Conservation (phyloP, 495 filamentous ascomycete species). For the Lichenothelia convexa region DNA sequence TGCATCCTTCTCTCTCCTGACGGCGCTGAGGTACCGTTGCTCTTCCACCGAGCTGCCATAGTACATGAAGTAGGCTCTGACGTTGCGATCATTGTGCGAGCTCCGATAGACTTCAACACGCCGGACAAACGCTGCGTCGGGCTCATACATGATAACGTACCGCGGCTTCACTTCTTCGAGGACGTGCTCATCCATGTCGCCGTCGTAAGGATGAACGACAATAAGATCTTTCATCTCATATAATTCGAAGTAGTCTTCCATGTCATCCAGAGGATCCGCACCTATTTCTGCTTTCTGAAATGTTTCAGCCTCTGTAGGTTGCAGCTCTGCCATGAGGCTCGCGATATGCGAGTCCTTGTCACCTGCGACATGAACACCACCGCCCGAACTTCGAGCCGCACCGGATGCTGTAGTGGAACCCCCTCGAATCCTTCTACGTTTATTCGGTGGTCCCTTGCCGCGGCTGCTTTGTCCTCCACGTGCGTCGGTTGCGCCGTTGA, state of each 20-base stretch:
- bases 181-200: slow-evolving; percentile 89
- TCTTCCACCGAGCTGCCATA: slow-evolving; percentile 92
- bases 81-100: slow-evolving; percentile 73
- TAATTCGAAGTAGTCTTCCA: slow-evolving; percentile 64
- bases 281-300: slow-evolving; percentile 54
- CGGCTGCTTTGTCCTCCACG: slow-evolving; percentile 28
- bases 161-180: slow-evolving; percentile 82
- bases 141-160: slow-evolving; percentile 98
- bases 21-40: slow-evolving; percentile 76
- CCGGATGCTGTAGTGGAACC: slow-evolving; percentile 42
- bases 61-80: slow-evolving; percentile 89
- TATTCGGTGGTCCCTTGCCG: slow-evolving; percentile 61
- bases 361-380: slow-evolving; percentile 56
- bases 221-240: slow-evolving; percentile 84
- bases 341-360: slow-evolving; percentile 63
- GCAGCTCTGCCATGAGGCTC: slow-evolving; percentile 44
- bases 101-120: slow-evolving; percentile 90
- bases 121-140: slow-evolving; percentile 87
- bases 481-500: slow-evolving; percentile 40
- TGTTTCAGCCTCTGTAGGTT: slow-evolving; percentile 45
- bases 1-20: slow-evolving; percentile 83
- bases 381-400: slow-evolving; percentile 38
- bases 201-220: slow-evolving; percentile 81
- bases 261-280: slow-evolving; percentile 65
- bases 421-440: slow-evolving; percentile 75